Conservation (phyloP, 352 stramenopile species). For the Phytophthora syringae region DNA sequence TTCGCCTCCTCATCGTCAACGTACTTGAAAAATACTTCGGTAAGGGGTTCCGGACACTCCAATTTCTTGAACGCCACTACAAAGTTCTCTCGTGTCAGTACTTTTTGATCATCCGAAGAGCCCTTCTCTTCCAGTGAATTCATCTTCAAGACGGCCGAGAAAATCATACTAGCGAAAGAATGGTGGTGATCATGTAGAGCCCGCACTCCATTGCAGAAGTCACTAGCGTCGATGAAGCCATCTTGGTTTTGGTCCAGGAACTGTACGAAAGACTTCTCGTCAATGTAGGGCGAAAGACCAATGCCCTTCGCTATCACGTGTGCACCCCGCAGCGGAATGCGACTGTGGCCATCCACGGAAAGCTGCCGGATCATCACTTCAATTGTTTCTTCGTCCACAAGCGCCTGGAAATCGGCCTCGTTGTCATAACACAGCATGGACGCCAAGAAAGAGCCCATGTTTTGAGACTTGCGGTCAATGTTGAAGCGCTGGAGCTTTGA, state of each 20-base stretch:
- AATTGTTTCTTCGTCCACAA: conserved; percentile 66
- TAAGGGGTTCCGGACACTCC: conserved; percentile 61
- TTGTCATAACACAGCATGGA: conserved; percentile 59
- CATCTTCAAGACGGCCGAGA: conserved; percentile 60
- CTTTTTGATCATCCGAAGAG: conserved; percentile 12
- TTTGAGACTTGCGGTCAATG: conserved; percentile 80
- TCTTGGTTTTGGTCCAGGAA: conserved; percentile 77
- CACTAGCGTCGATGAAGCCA: conserved; percentile 74
- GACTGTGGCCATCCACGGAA: conserved; percentile 50
- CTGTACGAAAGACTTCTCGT: conserved; percentile 61
- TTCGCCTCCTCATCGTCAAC: conserved; percentile 47
- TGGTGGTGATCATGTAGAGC: conserved; percentile 61
- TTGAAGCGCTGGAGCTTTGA: conserved; percentile 82
- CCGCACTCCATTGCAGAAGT: conserved; percentile 71
- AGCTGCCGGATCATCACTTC: conserved; percentile 75
- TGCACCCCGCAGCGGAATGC: conserved; percentile 53
- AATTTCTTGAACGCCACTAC: conserved; percentile 57
- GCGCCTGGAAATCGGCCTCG: conserved; percentile 61
- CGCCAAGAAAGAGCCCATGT: conserved; percentile 72
- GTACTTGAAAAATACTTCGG: conserved; percentile 70
- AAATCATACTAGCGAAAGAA: conserved; percentile 74
- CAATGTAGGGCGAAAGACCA: conserved; percentile 68
- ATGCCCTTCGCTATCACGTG: conserved; percentile 62
- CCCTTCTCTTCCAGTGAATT: conserved; percentile 35
- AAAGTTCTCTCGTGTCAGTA: conserved; percentile 49